phyloP scores from a whole-genome alignment of 768 basidiomycete genomes.

The Mrakia hoshinonis region DNA sequence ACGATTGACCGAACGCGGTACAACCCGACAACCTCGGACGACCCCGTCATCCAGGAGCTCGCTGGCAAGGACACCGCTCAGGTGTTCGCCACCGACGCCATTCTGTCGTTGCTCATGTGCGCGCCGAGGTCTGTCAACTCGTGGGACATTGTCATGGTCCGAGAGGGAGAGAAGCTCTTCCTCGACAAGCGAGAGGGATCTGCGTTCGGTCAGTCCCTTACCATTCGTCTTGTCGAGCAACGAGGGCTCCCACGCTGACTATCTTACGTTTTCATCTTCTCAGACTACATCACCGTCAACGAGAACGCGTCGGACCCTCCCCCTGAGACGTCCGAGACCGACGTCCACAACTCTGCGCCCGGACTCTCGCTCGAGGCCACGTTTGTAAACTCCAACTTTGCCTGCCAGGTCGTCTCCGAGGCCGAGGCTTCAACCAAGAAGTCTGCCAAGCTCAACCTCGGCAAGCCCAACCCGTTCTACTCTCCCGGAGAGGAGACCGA shows the following conservation, averaged over 20 bases:
- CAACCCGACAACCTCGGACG: slow-evolving; percentile 95
- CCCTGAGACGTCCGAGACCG: slow-evolving; percentile 66
- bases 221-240: background rate
- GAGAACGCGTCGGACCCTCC: slow-evolving; percentile 96
- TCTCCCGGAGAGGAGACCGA: slow-evolving; percentile 76
- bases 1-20: slow-evolving; percentile 90
- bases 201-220: slow-evolving; percentile 54
- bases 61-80: slow-evolving; percentile 65
- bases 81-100: slow-evolving; percentile 89
- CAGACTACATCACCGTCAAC: slow-evolving; percentile 88
- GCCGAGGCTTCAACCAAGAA: slow-evolving; percentile 41
- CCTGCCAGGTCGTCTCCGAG: slow-evolving; percentile 87
- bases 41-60: slow-evolving; percentile 88
- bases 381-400: slow-evolving; percentile 97
- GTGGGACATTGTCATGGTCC: slow-evolving; percentile 94
- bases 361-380: slow-evolving; percentile 94
- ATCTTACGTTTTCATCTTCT: too few relatives aligned
- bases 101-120: slow-evolving; percentile 91
- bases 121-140: slow-evolving; percentile 91
- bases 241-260: background rate
- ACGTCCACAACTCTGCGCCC: slow-evolving; percentile 84
- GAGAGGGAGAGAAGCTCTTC: slow-evolving; percentile 86
- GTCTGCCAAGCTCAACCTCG: slow-evolving; percentile 60
- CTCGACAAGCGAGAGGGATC: slow-evolving; percentile 92
- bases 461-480: slow-evolving; percentile 86